Evolutionary conservation across 202 grass and related monocot species (phyloP), one percentile per base, ranked within the genome.

Genomic region (Cymbopogon flexuosus): DNA sequence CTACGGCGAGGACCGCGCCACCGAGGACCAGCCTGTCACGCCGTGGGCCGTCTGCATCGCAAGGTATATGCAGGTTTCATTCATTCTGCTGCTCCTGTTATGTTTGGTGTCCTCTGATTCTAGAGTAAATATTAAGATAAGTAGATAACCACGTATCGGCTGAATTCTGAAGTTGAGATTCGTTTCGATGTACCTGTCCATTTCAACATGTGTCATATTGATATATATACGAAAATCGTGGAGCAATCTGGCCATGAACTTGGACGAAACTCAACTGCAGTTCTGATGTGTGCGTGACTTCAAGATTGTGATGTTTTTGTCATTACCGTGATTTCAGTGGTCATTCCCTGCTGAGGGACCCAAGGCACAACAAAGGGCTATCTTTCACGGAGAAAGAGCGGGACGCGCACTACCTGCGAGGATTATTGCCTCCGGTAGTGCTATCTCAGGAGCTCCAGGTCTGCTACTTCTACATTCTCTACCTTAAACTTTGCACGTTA

Each of bases 361-460:
- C 95, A 72, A 80, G 84, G 62, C 92, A 92, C 86, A 97, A 97
- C 79, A 97, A 97, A 76, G 95, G 95, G 13, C 81, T 97, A 1
- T 93, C 92, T 0, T 97, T 94, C 88, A 89, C 88, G 3, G 95
- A 97, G 86, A 94, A 89, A 66, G 95, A 97, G 79, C 91, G 95
- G 46, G 95, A 97, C 66, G 81, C 90, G 52, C 95, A 97, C 86
- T 97, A 94, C 84, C 79, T 97, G 30, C 79, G 92, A 6, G 95
- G 95, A 16, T 91, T 97, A 64, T 76, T 94, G 76, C 92, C 95
- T 57, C 95, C 92, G 8, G 71, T 43, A 2, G 87, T 89, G 8
- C 68, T 86, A 62, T 41, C 88, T 12, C 95, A 97, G 80, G 86
- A 93, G 29, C 88, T 93, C 79, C 95, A 96, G 88, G 93, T 92